A percentile compares a stretch with the other conserved stretches of the same genome.
These are phyloP conservation scores for Calophaca sinica DNA, from an alignment of 306 rosid species.

Conservation along the genomic window DNA sequence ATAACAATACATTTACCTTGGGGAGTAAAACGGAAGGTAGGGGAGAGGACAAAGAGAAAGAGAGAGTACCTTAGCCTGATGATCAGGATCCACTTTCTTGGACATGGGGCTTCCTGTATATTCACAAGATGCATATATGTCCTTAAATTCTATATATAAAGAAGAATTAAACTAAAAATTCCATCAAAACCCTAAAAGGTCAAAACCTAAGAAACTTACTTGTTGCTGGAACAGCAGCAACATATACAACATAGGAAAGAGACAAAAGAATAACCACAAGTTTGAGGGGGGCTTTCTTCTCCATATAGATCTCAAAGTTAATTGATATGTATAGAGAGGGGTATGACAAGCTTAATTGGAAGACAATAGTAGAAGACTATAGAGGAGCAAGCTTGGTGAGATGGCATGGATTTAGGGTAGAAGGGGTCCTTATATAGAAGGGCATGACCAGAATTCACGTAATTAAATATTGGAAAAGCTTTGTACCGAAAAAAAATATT, in stretches of 20 bases:
- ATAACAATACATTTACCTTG: background rate
- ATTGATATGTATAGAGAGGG: background rate
- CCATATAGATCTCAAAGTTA: conserved; percentile 40
- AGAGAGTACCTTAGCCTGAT: conserved; percentile 43
- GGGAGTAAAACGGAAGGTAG: background rate
- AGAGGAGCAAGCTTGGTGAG: conserved; percentile 34
- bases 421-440: conserved; percentile 44
- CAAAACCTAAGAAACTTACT: conserved; percentile 14
- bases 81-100: conserved; percentile 38
- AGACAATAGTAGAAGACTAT: conserved; percentile 9
- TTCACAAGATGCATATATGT: background rate
- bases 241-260: conserved; percentile 37
- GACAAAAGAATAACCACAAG: conserved; percentile 38
- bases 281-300: conserved; percentile 41
- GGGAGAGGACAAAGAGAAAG: background rate
- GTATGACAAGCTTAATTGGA: background rate
- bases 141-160: background rate
- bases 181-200: conserved; percentile 47
- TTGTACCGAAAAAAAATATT: too few species aligned
- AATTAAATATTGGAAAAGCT: conserved; percentile 37
- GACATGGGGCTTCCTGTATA: conserved; percentile 38
- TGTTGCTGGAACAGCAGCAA: conserved; percentile 13
- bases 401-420: conserved; percentile 27
- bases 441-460: background rate
- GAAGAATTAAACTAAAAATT: background rate